Base-by-base conservation (phyloP, 2,329 filamentous ascomycete genomes). In the Xylaria hypoxylon region DNA sequence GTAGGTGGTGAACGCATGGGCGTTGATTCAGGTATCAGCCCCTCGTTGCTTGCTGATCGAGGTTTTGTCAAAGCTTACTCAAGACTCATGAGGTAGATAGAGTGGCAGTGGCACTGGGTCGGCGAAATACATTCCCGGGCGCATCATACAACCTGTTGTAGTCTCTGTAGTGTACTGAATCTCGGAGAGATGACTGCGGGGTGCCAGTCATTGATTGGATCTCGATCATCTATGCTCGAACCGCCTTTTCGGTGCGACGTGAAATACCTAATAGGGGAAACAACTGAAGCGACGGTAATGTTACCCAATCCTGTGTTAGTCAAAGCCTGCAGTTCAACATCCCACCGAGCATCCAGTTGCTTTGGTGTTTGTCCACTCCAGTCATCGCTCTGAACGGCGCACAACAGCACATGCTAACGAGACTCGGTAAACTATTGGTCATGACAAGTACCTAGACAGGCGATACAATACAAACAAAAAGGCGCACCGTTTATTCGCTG, bases 61-160 rank as follows among this genome's bases (percentile, higher is more conserved):
- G 42, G 48, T 56, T 60, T 56, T 24, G 50, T 56, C 50, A 24
- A 17, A 45, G 35, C 56, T 60, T 53, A 59, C 48, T 51, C 11
- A 40, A 64, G 44, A 33, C 7, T 4, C 5, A 26, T 26, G 11
- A 26, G 11, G 7, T 10, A n/a, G 19, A 24, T 17, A 45, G 51
- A 62, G 53, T 58, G 3, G 53, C 33, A 57, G 8, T 57, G 52
- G 52, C n/a, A n/a, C n/a, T n/a, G n/a, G 42, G 45, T 13, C 45
- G 52, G 45, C 38, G 38, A 38, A 38, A 51, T 53, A 40, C 35
- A 15, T 35, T 58, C 26, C 53, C 55, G 61, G 19, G 22, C 35
- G 8, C 45, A 63, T 51, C 38, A 51, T 31, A 26, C 13, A 11
- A 11, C 35, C 24, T 22, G 6, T 35, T 26, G 50, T 31, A 51